These are phyloP conservation scores for Gossypium anomalum DNA, from an alignment of 345 rosid species.

Conservation along the genomic window DNA sequence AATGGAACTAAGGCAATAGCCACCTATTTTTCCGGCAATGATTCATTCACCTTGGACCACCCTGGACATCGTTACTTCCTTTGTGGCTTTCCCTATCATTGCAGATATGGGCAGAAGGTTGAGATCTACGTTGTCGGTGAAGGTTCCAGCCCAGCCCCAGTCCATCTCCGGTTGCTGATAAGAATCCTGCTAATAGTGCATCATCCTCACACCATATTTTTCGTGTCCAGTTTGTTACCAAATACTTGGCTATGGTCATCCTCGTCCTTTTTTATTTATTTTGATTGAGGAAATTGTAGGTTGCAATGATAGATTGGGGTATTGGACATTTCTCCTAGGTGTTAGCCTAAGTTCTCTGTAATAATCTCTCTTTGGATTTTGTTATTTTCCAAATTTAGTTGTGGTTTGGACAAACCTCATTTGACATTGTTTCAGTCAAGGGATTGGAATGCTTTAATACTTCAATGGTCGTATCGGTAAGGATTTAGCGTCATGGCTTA, in stretches of 20 bases:
- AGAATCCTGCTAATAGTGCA: background rate
- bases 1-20: slow-evolving; percentile 14
- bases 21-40: slow-evolving; percentile 30
- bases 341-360: no score
- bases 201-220: background rate
- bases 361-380: no score
- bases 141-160: background rate
- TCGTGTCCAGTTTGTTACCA: background rate
- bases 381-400: no score
- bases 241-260: background rate
- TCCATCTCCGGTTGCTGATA: background rate
- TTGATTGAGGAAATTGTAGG: no score
- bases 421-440: no score
- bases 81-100: slow-evolving; percentile 36
- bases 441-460: no score
- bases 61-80: slow-evolving; percentile 34
- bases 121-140: slow-evolving; percentile 16
- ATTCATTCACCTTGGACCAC: slow-evolving; percentile 22
- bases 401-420: no score
- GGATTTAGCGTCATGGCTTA: background rate
- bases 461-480: no score
- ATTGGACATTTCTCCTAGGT: no score
- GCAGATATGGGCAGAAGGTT: slow-evolving; percentile 34
- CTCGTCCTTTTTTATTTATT: background rate
- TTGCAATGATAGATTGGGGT: no score